Evolutionary conservation across 768 basidiomycete genomes (phyloP).

Genomic region (Leccinum subgranulosum): DNA sequence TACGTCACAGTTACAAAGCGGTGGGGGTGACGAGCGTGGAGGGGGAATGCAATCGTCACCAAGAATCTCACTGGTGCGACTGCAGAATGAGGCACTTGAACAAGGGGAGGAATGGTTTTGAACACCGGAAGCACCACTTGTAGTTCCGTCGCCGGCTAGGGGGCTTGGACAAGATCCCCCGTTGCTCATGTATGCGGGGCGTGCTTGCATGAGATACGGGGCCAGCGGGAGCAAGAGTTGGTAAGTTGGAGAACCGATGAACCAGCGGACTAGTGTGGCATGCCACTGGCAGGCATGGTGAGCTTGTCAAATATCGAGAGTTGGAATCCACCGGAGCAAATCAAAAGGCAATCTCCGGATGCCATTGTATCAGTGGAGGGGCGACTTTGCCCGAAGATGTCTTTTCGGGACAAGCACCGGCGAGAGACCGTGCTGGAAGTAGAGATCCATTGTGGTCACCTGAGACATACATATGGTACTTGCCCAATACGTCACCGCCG

Average conservation of each 20-base stretch:
- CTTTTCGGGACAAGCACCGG: constrained; percentile 19
- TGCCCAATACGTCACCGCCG: background rate
- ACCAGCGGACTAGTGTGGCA: background rate
- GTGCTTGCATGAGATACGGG: background rate
- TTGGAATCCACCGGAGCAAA: constrained; percentile 19
- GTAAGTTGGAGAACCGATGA: constrained; percentile 1
- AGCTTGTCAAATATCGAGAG: constrained; percentile 7
- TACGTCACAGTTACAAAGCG: background rate
- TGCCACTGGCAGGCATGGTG: background rate
- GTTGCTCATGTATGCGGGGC: background rate
- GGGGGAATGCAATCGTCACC: background rate
- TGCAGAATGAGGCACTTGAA: background rate
- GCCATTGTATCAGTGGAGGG: background rate
- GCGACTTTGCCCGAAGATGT: constrained; percentile 20
- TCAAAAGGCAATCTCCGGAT: constrained; percentile 12
- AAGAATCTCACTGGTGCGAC: background rate
- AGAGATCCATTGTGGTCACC: background rate
- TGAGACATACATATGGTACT: too few species aligned
- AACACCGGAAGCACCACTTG: background rate
- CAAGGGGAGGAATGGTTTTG: background rate
- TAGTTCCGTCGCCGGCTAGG: background rate
- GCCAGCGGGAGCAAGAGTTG: background rate
- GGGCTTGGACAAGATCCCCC: background rate
- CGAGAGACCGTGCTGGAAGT: background rate
- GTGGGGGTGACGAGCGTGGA: background rate